These are phyloP conservation scores for Nemania sp. DNA, from an alignment of 2,329 filamentous ascomycete genomes.

Conservation along the genomic window DNA sequence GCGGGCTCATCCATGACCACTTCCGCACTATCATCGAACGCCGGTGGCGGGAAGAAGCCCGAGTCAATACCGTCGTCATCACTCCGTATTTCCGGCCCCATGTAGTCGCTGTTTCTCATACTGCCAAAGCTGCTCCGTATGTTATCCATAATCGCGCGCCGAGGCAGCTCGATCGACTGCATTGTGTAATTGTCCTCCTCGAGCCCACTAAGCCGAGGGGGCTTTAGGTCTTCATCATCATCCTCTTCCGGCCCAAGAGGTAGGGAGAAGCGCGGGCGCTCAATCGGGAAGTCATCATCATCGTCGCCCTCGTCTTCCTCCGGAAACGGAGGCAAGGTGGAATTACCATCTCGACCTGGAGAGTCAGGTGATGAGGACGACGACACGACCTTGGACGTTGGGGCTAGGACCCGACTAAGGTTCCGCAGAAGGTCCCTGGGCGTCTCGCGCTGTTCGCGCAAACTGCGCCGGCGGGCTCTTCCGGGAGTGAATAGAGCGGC, in stretches of 20 bases:
- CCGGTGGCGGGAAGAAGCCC: constrained; percentile 64
- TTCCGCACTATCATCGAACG: constrained; percentile 56
- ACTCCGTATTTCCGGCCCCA: constrained; percentile 52
- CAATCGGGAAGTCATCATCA: constrained; percentile 60
- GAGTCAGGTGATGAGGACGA: constrained; percentile 60
- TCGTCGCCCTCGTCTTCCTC: constrained; percentile 60
- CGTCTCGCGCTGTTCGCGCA: constrained; percentile 62
- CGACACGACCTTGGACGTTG: constrained; percentile 57
- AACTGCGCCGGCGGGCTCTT: constrained; percentile 67
- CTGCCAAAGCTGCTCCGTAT: constrained; percentile 62
- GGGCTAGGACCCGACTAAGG: constrained; percentile 67
- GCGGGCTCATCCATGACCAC: constrained; percentile 55
- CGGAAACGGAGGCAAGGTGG: constrained; percentile 44
- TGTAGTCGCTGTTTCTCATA: constrained; percentile 65
- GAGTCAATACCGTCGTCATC: constrained; percentile 61
- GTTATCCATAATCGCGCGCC: constrained; percentile 63
- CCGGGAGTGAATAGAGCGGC: constrained; percentile 71
- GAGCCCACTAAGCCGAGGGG: constrained; percentile 65
- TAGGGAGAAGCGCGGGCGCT: constrained; percentile 67
- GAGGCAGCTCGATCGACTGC: constrained; percentile 70
- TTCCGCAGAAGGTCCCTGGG: constrained; percentile 56
- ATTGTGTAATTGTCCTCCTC: constrained; percentile 71
- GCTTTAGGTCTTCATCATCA: constrained; percentile 61
- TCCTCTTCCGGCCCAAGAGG: constrained; percentile 63
- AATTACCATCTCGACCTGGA: constrained; percentile 49